Conservation (phyloP, 2,329 filamentous ascomycete species). For the Thermothelomyces thermophilus region DNA sequence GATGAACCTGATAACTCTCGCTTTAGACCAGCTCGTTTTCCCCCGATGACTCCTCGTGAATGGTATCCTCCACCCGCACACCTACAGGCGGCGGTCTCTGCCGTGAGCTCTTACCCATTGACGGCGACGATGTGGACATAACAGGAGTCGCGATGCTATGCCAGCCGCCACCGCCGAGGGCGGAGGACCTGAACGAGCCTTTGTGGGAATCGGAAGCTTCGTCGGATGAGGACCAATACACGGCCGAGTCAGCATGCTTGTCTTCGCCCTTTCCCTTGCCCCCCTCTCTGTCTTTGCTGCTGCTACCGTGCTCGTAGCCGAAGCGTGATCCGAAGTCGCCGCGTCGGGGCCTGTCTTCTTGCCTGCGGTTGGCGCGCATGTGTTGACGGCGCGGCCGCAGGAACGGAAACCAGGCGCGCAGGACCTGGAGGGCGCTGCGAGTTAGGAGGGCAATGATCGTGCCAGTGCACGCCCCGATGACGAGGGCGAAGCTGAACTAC, state of each 20-base stretch:
- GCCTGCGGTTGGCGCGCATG: not conserved
- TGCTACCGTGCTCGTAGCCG: not conserved
- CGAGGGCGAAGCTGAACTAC: constrained; percentile 2
- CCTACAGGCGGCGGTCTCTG: not conserved
- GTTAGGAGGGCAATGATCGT: not conserved
- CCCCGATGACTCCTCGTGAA: constrained; percentile 10
- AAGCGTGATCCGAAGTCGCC: not conserved
- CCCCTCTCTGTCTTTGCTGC: not conserved
- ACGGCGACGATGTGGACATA: not conserved
- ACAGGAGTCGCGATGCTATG: not conserved
- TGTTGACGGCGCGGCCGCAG: not conserved
- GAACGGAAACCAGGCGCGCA: not conserved
- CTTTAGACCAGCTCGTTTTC: not conserved
- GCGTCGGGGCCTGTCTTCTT: not conserved
- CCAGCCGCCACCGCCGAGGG: not conserved
- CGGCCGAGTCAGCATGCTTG: not conserved
- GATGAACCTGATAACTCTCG: not conserved
- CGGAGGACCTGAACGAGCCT: not conserved
- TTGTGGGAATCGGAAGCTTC: not conserved
- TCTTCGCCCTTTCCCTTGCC: not conserved
- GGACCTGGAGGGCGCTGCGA: not conserved
- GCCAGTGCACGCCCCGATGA: not conserved
- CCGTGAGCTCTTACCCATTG: not conserved
- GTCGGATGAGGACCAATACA: not conserved
- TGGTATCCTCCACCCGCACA: constrained; percentile 8